Conservation (phyloP, 768 basidiomycete species). For the Strobilomyces dryophilus region DNA sequence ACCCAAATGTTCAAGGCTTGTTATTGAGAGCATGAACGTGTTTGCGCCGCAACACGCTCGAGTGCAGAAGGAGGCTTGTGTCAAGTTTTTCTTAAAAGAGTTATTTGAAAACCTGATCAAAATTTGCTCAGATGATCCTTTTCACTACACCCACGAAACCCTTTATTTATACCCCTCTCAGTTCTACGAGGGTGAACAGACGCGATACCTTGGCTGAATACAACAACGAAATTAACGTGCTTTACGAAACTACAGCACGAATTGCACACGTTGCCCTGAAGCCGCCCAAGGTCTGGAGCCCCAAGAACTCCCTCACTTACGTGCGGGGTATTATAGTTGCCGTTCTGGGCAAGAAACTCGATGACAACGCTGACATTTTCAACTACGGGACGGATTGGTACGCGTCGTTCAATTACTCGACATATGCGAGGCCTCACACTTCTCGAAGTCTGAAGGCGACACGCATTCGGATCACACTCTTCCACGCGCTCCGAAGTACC, state of each 20-base stretch:
- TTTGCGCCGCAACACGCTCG: constrained; percentile 21
- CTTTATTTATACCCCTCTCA: constrained; percentile 3
- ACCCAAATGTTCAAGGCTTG: background rate
- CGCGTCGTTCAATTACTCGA: background rate
- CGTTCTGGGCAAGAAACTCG: constrained; percentile 10
- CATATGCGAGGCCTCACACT: background rate
- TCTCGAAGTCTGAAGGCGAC: constrained; percentile 36
- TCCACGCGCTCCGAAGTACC: constrained; percentile 31
- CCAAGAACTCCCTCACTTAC: constrained; percentile 8
- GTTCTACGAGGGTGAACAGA: constrained; percentile 6
- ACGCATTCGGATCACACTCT: constrained; percentile 37
- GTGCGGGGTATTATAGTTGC: constrained; percentile 13
- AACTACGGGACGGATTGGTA: constrained; percentile 11
- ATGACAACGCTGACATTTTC: constrained; percentile 10
- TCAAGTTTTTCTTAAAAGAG: background rate
- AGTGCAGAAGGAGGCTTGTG: constrained; percentile 18
- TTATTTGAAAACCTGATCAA: background rate
- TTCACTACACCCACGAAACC: constrained; percentile 9
- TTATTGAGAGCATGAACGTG: constrained; percentile 17
- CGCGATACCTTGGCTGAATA: constrained; percentile 10
- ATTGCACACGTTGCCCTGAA: constrained; percentile 5
- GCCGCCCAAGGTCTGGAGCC: constrained; percentile 17
- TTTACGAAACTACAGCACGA: constrained; percentile 8
- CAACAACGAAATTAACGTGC: constrained; percentile 9
- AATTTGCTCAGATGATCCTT: constrained; percentile 13